These are phyloP conservation scores for Isochrysis galbana DNA, from an alignment of 78 protist species.

Conservation along the genomic window DNA sequence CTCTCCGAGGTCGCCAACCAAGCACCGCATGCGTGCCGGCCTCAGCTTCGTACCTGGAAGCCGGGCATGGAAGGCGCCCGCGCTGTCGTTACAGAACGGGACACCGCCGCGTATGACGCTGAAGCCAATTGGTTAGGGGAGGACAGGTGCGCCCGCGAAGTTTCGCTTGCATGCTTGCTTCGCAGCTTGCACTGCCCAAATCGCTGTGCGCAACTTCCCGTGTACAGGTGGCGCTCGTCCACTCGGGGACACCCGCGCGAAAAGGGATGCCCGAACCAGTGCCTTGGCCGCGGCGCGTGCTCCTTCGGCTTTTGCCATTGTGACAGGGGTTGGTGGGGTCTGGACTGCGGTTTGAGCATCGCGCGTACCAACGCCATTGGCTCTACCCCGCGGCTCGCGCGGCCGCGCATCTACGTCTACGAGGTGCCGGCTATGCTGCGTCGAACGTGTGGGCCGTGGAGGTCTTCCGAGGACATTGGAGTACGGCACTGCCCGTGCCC, in stretches of 20 bases:
- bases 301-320: conserved; percentile 11
- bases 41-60: neutral
- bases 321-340: neutral
- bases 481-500: too few relatives aligned
- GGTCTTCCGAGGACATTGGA: too few relatives aligned
- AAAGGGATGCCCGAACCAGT: neutral
- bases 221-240: neutral
- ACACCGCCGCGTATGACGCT: neutral
- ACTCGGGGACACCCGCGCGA: neutral
- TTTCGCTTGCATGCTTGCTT: neutral
- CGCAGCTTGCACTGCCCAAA: neutral
- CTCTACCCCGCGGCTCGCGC: too few relatives aligned
- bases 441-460: too few relatives aligned
- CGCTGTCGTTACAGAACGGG: neutral
- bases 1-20: neutral
- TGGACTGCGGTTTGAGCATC: neutral
- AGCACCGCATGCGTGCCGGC: neutral
- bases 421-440: conserved; percentile 2
- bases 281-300: neutral
- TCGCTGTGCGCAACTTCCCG: neutral
- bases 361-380: too few relatives aligned
- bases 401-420: conserved; percentile 9
- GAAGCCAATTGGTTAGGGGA: neutral
- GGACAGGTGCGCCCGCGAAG: neutral
- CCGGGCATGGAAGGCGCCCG: neutral